A percentile compares a stretch with the other conserved stretches of the same genome.
Evolutionary conservation across 441 rosid genomes (phyloP).

Genomic region (Pelargonium cotyledonis): DNA sequence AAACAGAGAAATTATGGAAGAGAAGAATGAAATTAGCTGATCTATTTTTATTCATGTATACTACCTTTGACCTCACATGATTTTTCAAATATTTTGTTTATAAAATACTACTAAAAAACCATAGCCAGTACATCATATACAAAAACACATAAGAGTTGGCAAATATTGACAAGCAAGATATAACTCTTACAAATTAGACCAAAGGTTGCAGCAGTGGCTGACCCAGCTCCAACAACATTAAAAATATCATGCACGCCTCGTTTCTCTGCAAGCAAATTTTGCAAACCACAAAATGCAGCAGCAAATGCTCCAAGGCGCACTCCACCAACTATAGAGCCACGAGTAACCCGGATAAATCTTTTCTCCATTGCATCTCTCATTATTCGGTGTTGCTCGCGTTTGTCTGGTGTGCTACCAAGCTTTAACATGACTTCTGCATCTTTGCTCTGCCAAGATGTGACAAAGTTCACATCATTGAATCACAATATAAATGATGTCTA

Average conservation of each 20-base stretch:
- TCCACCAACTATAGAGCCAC: conserved; percentile 86
- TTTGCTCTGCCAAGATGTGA: conserved; percentile 52
- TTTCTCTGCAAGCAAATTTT: conserved; percentile 69
- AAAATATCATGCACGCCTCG: conserved; percentile 73
- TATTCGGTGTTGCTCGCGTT: conserved; percentile 74
- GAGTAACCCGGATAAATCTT: conserved; percentile 74
- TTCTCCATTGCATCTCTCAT: conserved; percentile 99
- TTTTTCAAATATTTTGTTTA: not conserved
- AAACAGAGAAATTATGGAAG: not conserved
- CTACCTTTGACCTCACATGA: not conserved
- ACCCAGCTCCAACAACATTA: conserved; percentile 87
- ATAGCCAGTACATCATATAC: not conserved
- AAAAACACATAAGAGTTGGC: not conserved
- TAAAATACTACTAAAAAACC: not conserved
- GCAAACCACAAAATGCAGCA: conserved; percentile 69
- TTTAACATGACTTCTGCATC: conserved; percentile 96
- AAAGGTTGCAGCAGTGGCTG: conserved; percentile 88
- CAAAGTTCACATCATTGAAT: not conserved
- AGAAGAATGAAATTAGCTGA: not conserved
- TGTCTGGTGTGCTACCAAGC: conserved; percentile 89
- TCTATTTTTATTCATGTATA: not conserved
- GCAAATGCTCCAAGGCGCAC: conserved; percentile 90
- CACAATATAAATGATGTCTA: not conserved
- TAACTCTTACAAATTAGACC: conserved; percentile 58
- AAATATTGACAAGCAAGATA: not conserved